Evolutionary conservation across 371 early-diverging fungal genomes (phyloP).

Genomic region (Mucor saturninus): DNA sequence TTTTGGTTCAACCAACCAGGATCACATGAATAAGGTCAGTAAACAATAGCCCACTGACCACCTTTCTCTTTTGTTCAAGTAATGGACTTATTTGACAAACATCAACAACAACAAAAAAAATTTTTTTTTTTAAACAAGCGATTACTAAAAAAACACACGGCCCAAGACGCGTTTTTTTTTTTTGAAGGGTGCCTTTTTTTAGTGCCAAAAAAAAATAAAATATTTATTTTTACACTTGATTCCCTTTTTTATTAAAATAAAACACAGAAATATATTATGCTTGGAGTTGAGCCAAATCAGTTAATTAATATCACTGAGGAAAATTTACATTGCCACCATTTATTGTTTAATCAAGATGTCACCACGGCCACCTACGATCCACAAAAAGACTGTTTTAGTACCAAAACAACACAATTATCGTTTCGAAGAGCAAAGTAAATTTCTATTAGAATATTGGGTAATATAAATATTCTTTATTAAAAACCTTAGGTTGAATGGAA

Average conservation of each 20-base stretch:
- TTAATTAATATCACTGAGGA: slow-evolving; percentile 19
- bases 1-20: not conserved
- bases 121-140: no score
- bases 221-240: slow-evolving; percentile 22
- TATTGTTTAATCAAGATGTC: slow-evolving; percentile 26
- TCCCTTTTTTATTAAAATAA: slow-evolving; percentile 16
- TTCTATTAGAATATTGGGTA: not conserved
- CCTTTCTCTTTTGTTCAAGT: no score
- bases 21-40: not conserved
- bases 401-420: slow-evolving; percentile 1
- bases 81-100: no score
- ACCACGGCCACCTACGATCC: not conserved
- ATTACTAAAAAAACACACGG: slow-evolving; percentile 7
- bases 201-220: not conserved
- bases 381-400: slow-evolving; percentile 6
- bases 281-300: not conserved
- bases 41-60: no score
- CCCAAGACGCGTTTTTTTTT: slow-evolving; percentile 2
- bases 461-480: not conserved
- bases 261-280: not conserved
- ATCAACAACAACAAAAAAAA: no score
- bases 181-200: not conserved
- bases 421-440: slow-evolving; percentile 24
- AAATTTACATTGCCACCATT: slow-evolving; percentile 26
- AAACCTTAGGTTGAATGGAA: slow-evolving; percentile 24